Evolutionary conservation across 2,329 filamentous ascomycete genomes (phyloP), one percentile per base, ranked within the genome.

Genomic region (Neodidymelliopsis sp.): DNA sequence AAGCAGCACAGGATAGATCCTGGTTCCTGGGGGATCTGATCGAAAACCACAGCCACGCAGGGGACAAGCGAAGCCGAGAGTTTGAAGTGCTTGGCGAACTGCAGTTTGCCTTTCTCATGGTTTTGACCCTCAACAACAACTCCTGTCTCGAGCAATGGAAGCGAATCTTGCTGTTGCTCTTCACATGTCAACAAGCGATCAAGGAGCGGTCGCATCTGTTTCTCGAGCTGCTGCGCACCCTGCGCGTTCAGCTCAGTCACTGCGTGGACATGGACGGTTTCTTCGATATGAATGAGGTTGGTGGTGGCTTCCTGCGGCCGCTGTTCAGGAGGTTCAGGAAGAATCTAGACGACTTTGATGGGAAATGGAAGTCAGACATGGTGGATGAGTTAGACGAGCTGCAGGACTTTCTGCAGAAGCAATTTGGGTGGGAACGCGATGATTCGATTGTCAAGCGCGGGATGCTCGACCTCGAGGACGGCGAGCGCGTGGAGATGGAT

Each of bases 71-170:
- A 23, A 55, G 40, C 15, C 60, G 49, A 34, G 70, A 74, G 47
- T 56, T 55, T 28, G 66, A 69, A 39, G 66, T 75, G 10, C 65
- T 87, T 11, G 84, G 83, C 12, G 84, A 87, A 60, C 60, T 87
- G 44, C 83, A 87, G 56, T 84, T 86, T 60, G 78, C 77, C 23
- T 87, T 87, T 58, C 67, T 86, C 8, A 85, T 84, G 80, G 76
- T 84, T 2, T 62, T 87, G 49, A 85, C 83, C 4, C 73, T 87
- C 54, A 84, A 84, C 74, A 87, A 87, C 63, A 85, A 82, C 63
- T 85, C 83, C 2, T 86, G 84, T 60, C 71, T 86, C 3, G 83
- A 86, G 64, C 84, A 87, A 63, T 87, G 84, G 84, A 85, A 84
- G 62, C 72, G 84, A 27, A 57, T 87, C 9, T 69, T 87, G 8